phyloP scores from a whole-genome alignment of 2,329 filamentous ascomycete genomes.

The Alternaria infectoria region DNA sequence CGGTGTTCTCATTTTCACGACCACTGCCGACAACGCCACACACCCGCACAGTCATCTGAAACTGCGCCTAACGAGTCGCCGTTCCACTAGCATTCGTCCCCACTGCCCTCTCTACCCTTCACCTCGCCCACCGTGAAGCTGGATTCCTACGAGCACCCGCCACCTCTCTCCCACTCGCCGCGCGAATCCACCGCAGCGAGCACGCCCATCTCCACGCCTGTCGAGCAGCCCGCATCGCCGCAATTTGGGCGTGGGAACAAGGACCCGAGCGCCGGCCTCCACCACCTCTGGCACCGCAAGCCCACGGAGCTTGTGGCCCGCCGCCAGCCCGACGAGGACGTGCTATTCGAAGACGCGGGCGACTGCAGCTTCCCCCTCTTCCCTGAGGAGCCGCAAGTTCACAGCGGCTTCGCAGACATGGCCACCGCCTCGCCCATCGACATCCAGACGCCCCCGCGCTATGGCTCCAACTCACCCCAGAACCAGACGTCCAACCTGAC shows the following conservation, averaged over 20 bases:
- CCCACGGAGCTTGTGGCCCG: constrained; percentile 41
- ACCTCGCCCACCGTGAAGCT: constrained; percentile 54
- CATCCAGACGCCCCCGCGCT: constrained; percentile 61
- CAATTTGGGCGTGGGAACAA: constrained; percentile 51
- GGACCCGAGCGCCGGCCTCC: constrained; percentile 41
- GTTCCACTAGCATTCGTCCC: constrained; percentile 10
- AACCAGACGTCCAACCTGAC: constrained; percentile 69
- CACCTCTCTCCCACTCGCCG: constrained; percentile 60
- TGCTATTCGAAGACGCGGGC: constrained; percentile 51
- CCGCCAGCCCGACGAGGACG: constrained; percentile 41
- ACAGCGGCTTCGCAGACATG: constrained; percentile 52
- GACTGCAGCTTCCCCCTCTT: constrained; percentile 51
- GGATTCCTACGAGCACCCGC: constrained; percentile 61
- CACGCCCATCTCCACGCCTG: constrained; percentile 55
- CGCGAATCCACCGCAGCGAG: constrained; percentile 60
- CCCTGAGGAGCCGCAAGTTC: constrained; percentile 38
- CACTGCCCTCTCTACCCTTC: constrained; percentile 2
- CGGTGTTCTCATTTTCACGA: neutral
- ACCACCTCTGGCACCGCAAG: constrained; percentile 55
- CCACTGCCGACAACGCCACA: neutral
- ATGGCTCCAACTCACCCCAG: constrained; percentile 65
- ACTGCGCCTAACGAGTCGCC: constrained; percentile 13
- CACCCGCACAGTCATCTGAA: constrained; percentile 14
- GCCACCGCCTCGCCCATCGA: constrained; percentile 64
- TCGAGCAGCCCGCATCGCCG: constrained; percentile 50